These are phyloP conservation scores for Trichoderma erinaceum DNA, from an alignment of 495 filamentous ascomycete genomes.

Conservation along the genomic window DNA sequence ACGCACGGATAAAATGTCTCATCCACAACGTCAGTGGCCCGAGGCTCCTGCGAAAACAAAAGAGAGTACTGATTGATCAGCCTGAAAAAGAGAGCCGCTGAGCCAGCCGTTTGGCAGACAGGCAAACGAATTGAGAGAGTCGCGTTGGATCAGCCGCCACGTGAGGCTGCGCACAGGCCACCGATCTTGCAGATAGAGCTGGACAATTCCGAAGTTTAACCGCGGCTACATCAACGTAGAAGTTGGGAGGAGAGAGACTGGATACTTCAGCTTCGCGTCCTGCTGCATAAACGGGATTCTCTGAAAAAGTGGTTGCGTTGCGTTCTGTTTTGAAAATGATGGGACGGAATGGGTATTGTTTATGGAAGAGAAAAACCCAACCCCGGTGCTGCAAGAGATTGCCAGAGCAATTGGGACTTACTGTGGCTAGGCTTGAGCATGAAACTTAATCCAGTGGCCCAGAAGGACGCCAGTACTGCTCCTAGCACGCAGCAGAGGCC, in stretches of 20 bases:
- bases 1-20: neutral
- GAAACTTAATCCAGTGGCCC: too few relatives aligned
- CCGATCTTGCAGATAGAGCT: neutral
- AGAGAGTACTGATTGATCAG: neutral
- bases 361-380: too few relatives aligned
- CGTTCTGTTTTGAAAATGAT: too few relatives aligned
- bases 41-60: neutral
- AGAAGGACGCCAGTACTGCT: too few relatives aligned
- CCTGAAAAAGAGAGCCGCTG: neutral
- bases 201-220: neutral
- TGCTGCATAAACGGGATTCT: too few relatives aligned
- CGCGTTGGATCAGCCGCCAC: conserved; percentile 11
- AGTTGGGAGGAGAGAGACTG: neutral
- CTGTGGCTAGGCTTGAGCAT: too few relatives aligned
- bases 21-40: neutral
- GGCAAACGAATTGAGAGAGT: neutral
- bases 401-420: too few relatives aligned
- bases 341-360: too few relatives aligned
- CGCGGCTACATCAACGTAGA: neutral
- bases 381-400: too few relatives aligned
- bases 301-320: too few relatives aligned
- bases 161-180: conserved; percentile 13
- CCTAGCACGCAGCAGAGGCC: too few relatives aligned
- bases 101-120: neutral
- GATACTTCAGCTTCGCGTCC: too few relatives aligned